Evolutionary conservation across 2,329 filamentous ascomycete genomes (phyloP).

Genomic region (Penicillium sp.): DNA sequence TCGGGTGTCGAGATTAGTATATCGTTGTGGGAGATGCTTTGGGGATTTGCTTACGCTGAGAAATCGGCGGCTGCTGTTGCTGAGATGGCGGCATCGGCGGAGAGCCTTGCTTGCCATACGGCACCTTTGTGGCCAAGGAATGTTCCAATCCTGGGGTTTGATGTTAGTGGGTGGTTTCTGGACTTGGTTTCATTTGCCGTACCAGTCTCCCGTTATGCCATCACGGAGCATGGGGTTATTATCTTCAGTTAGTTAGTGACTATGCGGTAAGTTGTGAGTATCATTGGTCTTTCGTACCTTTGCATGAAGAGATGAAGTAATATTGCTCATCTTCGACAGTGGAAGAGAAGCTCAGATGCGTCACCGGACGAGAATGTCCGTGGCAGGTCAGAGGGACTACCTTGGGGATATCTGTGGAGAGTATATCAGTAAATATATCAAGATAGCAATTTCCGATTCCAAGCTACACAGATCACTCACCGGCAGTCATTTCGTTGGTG

Average conservation of each 20-base stretch:
- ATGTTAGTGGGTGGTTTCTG: conserved; percentile 8
- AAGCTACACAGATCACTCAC: conserved; percentile 11
- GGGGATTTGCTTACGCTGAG: conserved; percentile 65
- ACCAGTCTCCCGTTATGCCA: conserved; percentile 93
- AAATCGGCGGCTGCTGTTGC: conserved; percentile 96
- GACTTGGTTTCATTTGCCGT: conserved; percentile 26
- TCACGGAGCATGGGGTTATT: conserved; percentile 98
- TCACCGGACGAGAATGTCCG: conserved; percentile 87
- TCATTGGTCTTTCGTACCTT: conserved; percentile 56
- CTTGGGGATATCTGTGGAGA: conserved; percentile 41
- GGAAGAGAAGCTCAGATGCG: conserved; percentile 85
- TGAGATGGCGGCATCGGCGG: conserved; percentile 79
- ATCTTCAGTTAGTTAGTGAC: conserved; percentile 54
- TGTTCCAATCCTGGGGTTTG: conserved; percentile 71
- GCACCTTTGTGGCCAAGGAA: conserved; percentile 98
- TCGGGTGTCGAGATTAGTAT: conserved; percentile 30
- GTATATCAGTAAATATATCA: background rate
- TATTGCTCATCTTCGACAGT: conserved; percentile 79
- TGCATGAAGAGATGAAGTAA: conserved; percentile 91
- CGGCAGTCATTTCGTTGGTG: conserved; percentile 16
- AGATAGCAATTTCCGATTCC: background rate
- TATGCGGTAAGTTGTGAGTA: background rate
- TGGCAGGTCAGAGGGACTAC: conserved; percentile 92
- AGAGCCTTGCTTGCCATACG: conserved; percentile 92
- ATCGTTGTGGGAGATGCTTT: background rate